Base-by-base conservation (phyloP, 768 basidiomycete species). In the Pulveroboletus frians region DNA sequence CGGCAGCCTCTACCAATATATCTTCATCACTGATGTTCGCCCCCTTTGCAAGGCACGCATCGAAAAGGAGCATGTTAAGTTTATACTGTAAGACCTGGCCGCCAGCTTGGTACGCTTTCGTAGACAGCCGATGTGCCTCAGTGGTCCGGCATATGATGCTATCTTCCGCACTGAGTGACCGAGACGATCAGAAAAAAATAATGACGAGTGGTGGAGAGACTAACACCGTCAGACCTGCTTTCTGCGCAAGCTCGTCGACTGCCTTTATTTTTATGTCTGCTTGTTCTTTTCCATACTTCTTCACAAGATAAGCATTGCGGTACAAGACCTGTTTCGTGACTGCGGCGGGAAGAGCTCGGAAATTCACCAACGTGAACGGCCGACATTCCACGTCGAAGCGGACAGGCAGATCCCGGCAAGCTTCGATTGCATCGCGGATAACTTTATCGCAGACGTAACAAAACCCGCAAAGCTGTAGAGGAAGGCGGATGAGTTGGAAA, bases 91-190 rank as follows among this genome's bases (percentile, higher is more conserved):
- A 45, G 5, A 49, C 52, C 43, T 67, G 63, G 1, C 76, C 74
- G 20, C 70, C 71, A 4, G 59, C 51, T 43, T 59, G 55, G 45
- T 68, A 73, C 2, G 76, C 75, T 43, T 73, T 70, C 13, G 64
- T 56, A 3, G 76, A 53, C 21, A 79, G 54, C n/a, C 78, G 61
- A 56, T 79, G 77, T 4, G 68, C 69, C 9, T 67, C 58, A 38
- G 49, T 67, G 15, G 77, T 74, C 38, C 59, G 63, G n/a, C 66
- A 64, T 7, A 78, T 32, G 6, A 59, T 60, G 3, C 71, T 70
- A 38, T 71, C 71, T 42, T 66, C 68, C 13, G 57, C 50, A 29
- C 75, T 76, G 38, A 21, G 52, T 7, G 18, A 40, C 20, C 27
- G 9, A 20, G 13, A 18, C 13, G 6, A 18, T 54, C 8, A 49